phyloP scores from a whole-genome alignment of 1,139 yeast species.

The Nadsonia starkeyi-henricii region DNA sequence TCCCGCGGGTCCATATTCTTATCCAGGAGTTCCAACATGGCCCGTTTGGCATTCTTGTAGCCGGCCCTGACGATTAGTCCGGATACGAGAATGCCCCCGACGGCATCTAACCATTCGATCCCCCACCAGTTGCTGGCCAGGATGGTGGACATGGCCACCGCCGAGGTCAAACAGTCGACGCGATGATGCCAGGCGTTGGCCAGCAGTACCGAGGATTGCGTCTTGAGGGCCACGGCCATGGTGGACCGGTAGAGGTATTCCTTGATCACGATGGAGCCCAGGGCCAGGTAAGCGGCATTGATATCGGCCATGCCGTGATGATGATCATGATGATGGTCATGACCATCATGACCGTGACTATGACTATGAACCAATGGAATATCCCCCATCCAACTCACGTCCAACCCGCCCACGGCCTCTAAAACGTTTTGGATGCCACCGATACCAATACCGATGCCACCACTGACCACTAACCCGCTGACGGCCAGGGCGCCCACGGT shows the following conservation, averaged over 20 bases:
- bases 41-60: conserved; percentile 50
- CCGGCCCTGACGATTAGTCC: conserved; percentile 75
- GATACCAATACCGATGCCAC: conserved; percentile 91
- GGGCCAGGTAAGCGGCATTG: conserved; percentile 94
- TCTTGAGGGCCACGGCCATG: conserved; percentile 54
- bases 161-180: conserved; percentile 85
- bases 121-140: conserved; percentile 69
- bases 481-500: conserved; percentile 85
- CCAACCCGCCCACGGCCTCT: conserved; percentile 10
- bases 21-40: conserved; percentile 69
- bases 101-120: conserved; percentile 74
- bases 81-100: conserved; percentile 83
- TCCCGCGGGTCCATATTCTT: conserved; percentile 17
- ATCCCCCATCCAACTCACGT: neutral
- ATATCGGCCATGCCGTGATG: conserved; percentile 42
- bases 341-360: conserved; percentile 27
- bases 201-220: conserved; percentile 76
- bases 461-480: conserved; percentile 64
- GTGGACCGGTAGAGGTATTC: conserved; percentile 81
- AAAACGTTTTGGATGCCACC: conserved; percentile 52
- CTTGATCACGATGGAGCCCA: conserved; percentile 70
- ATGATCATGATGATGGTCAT: neutral
- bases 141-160: conserved; percentile 81
- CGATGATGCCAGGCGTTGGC: conserved; percentile 99
- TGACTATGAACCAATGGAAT: conserved; percentile 38